A percentile compares a stretch with the other conserved stretches of the same genome.
Evolutionary conservation across 192 early-diverging fungal species (phyloP).

Genomic region (Linnemannia schmuckeri): DNA sequence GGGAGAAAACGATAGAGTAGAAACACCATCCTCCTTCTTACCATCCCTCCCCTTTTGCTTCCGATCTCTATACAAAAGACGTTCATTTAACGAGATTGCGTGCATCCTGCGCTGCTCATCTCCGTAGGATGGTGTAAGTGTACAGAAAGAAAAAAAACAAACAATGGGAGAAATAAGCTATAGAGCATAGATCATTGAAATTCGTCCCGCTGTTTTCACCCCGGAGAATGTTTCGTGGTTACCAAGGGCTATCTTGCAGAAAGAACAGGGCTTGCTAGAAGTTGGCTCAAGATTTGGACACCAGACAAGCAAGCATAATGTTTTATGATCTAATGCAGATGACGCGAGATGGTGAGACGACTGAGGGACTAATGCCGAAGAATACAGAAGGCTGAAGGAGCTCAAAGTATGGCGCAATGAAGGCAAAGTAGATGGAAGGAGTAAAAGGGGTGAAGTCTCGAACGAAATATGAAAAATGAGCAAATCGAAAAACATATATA

Average conservation of each 20-base stretch:
- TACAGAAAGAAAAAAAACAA: background rate
- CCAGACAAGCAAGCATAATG: background rate
- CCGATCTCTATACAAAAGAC: background rate
- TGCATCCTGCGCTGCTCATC: background rate
- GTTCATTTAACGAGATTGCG: background rate
- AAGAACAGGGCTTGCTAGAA: background rate
- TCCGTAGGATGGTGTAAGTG: background rate
- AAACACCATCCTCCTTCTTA: background rate
- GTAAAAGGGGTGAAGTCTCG: background rate
- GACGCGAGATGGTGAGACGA: constrained; percentile 51
- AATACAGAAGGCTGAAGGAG: background rate
- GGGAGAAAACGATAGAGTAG: background rate
- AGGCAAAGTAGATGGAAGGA: background rate
- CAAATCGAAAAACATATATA: background rate
- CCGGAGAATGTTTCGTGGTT: background rate
- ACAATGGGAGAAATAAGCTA: background rate
- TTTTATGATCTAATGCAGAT: constrained; percentile 11
- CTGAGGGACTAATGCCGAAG: constrained; percentile 12
- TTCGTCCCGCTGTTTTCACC: background rate
- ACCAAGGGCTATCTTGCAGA: background rate
- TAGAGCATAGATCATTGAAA: background rate
- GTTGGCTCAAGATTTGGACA: background rate
- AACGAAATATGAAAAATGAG: background rate
- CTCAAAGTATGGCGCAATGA: constrained; percentile 14
- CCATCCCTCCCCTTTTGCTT: background rate